Base-by-base conservation (phyloP, 2,329 filamentous ascomycete species). In the Xylariaceae sp. region DNA sequence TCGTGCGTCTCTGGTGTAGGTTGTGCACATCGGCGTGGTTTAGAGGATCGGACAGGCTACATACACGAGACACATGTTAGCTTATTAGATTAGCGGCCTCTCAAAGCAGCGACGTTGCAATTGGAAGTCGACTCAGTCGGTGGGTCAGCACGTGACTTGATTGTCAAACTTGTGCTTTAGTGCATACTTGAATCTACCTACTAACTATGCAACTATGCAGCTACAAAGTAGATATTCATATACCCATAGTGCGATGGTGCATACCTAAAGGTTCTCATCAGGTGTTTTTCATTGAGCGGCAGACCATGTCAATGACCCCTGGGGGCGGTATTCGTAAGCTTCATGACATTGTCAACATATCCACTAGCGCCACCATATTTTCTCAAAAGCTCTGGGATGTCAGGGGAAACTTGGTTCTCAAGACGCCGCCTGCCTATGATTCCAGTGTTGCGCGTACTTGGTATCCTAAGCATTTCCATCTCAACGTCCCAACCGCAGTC, bases 401-500 rank as follows among this genome's bases (percentile, higher is more conserved):
- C 71, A 5, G 75, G 59, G 9, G 73, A 63, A 2, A 62, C 63
- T 1, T 53, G 41, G 0, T 58, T 44, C 45, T 56, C 62, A 4
- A 62, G 66, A 46, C 71, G 70, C 41, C 66, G 71, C 30, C 89
- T 79, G 3, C 92, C 92, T 39, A 97, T 68, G 29, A 99, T 75
- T 0, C 86, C 89, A 16, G 86, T 84, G 70, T 97, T 97, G 57
- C 94, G 78, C 37, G 92, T 96, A 69, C 89, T 95, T 0, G 94
- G 94, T 58, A 99, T 97, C 43, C 92, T 79, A 63, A 99, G 71
- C 76, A 94, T 85, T 64, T 96, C 92, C 58, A 80, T 88, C 71
- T 97, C 90, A 0, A 89, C 79, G 5, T 77, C 72, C 77, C 86
- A 96, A 1, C 88, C 88, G 58, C 90, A 83, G 53, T 88, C 85